Base-by-base conservation (phyloP, 2,329 filamentous ascomycete genomes). In the Gremmenia infestans region DNA sequence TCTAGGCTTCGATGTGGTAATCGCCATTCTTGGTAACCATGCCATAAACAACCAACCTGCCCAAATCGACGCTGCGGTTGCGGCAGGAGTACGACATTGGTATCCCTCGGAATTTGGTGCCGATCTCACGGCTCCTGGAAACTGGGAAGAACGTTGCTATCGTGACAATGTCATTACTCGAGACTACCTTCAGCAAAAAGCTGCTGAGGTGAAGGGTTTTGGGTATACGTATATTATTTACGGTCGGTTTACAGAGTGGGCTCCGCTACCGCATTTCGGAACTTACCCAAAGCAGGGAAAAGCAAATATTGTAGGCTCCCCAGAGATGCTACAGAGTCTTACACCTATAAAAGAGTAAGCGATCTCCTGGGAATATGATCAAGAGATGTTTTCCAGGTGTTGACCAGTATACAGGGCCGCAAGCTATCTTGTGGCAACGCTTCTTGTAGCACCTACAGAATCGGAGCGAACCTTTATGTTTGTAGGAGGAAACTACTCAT, bases 11-110 rank as follows among this genome's bases (percentile, higher is more conserved):
- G 81, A 86, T 64, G 81, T 78, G 2, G 73, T 82, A 6, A 66
- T 86, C 45, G 76, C 75, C 5, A 72, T 77, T 0, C 71, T 84
- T 25, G 65, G 60, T 47, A 48, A 50, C 12, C 47, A 59, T 19
- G 60, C 60, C 7, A 32, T 65, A 2, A 72, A 71, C 19, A 70
- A 71, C 12, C 82, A 85, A 64, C 68, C 70, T 15, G 70, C 71
- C n/a, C 68, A 85, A 54, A 76, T 84, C 47, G 77, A 85, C 42
- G 82, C 81, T 1, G 76, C 80, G n/a, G 73, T 80, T 39, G 74
- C 75, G 23, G 81, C 81, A 1, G 78, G 80, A 9, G 81, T 86
- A 5, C 74, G 78, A 61, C 75, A 81, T 22, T 83, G 83, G 70
- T 73, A 85, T 43, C 81, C 82, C 2, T 78, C 78, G 4, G 81